These are phyloP conservation scores for Akanthomyces uredinophilus DNA, from an alignment of 2,329 filamentous ascomycete species.

Conservation along the genomic window DNA sequence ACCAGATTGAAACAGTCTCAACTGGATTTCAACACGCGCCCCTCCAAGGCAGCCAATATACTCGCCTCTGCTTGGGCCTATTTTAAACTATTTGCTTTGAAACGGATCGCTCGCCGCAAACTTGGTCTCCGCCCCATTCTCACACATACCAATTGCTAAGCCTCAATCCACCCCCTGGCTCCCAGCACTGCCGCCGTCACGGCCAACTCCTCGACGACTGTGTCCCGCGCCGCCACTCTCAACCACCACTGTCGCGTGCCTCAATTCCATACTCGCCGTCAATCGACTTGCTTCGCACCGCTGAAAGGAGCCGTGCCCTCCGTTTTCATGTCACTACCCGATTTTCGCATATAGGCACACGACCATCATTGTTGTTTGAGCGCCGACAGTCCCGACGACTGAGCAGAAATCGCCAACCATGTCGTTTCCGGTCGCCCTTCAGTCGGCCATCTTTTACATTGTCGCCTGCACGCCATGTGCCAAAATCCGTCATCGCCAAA, in stretches of 20 bases:
- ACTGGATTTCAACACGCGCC: neutral
- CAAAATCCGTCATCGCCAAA: conserved; percentile 63
- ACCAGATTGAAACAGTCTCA: conserved; percentile 1
- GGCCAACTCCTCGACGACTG: neutral
- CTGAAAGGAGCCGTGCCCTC: neutral
- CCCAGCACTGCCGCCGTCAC: neutral
- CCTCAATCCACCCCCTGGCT: neutral
- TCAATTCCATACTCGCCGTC: neutral
- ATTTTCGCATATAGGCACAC: neutral
- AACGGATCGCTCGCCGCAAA: neutral
- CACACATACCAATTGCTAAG: neutral
- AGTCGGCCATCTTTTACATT: conserved; percentile 74
- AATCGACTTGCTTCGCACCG: neutral
- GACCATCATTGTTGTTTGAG: neutral
- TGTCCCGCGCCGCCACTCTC: neutral
- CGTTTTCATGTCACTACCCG: neutral
- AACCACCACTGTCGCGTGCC: neutral
- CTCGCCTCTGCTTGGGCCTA: neutral
- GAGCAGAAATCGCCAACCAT: conserved; percentile 25
- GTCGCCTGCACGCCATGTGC: conserved; percentile 75
- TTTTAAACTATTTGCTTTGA: neutral
- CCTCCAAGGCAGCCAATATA: neutral
- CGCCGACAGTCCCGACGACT: neutral
- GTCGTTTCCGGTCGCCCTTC: conserved; percentile 55
- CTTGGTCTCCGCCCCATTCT: neutral